Conservation (phyloP, 2,329 filamentous ascomycete species). For the Pestalotiopsis sp. region DNA sequence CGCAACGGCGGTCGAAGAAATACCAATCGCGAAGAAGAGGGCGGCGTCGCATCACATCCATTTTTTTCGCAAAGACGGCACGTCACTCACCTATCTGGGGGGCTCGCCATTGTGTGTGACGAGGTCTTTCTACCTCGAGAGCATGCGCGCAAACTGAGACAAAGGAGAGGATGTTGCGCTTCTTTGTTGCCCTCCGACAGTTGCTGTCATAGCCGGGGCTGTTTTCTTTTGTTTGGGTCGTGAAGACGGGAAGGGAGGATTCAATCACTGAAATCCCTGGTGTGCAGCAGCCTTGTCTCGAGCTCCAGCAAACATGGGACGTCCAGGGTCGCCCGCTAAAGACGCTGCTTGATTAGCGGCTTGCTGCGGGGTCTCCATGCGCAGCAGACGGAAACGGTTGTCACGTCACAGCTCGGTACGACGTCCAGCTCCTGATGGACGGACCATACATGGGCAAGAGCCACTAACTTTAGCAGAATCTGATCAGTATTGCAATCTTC, state of each 20-base stretch:
- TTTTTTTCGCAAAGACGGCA: conserved; percentile 11
- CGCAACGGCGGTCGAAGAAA: conserved; percentile 15
- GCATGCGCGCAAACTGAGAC: conserved; percentile 9
- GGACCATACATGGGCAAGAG: neutral
- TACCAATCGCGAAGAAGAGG: conserved; percentile 7
- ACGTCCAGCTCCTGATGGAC: neutral
- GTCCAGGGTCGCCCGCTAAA: neutral
- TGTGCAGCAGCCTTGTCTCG: conserved; percentile 6
- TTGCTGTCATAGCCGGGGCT: conserved; percentile 2
- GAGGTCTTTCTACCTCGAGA: conserved; percentile 6
- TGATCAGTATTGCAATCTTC: neutral
- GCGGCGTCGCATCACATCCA: neutral
- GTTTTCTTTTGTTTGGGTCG: conserved; percentile 10
- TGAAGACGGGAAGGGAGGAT: neutral
- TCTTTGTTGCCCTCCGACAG: neutral
- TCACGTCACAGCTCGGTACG: neutral
- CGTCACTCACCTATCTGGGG: conserved; percentile 30
- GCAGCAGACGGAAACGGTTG: neutral
- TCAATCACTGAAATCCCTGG: neutral
- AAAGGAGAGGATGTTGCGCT: neutral
- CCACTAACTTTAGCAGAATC: neutral
- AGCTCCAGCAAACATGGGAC: neutral
- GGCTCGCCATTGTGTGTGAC: conserved; percentile 28
- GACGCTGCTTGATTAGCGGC: neutral
- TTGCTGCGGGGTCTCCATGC: neutral